Evolutionary conservation across 371 early-diverging fungal genomes (phyloP).

Genomic region (Mucor indicus): DNA sequence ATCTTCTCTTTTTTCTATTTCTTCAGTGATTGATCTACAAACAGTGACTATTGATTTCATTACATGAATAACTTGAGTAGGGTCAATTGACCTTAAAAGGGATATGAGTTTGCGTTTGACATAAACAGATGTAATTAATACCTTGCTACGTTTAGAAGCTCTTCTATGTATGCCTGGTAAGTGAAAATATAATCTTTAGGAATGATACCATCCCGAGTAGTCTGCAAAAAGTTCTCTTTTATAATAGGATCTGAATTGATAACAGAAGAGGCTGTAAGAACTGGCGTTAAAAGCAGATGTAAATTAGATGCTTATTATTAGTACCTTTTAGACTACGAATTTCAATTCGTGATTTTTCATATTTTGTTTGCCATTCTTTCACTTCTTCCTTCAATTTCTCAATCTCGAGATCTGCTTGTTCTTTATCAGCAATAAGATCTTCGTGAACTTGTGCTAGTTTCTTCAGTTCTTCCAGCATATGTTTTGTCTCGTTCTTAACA

Average conservation of each 20-base stretch:
- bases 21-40: conserved; percentile 79
- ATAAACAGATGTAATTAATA: conserved; percentile 17
- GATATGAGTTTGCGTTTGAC: not conserved
- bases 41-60: conserved; percentile 83
- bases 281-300: too few relatives aligned
- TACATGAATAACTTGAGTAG: conserved; percentile 70
- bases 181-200: conserved; percentile 62
- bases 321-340: conserved; percentile 50
- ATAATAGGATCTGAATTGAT: conserved; percentile 17
- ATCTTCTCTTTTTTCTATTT: conserved; percentile 51
- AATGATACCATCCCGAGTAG: conserved; percentile 60
- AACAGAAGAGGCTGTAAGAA: conserved; percentile 15
- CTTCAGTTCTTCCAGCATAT: conserved; percentile 71
- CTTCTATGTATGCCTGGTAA: conserved; percentile 80
- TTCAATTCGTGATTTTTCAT: conserved; percentile 42
- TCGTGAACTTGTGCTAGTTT: conserved; percentile 60
- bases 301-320: not conserved
- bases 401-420: conserved; percentile 27
- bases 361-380: conserved; percentile 51
- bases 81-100: conserved; percentile 51
- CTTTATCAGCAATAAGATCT: conserved; percentile 49
- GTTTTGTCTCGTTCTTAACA: conserved; percentile 70
- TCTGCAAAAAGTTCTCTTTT: conserved; percentile 38
- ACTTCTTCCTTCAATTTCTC: conserved; percentile 31
- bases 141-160: conserved; percentile 62